phyloP scores from a whole-genome alignment of 371 early-diverging fungal genomes.

The Apophysomyces sp. region DNA sequence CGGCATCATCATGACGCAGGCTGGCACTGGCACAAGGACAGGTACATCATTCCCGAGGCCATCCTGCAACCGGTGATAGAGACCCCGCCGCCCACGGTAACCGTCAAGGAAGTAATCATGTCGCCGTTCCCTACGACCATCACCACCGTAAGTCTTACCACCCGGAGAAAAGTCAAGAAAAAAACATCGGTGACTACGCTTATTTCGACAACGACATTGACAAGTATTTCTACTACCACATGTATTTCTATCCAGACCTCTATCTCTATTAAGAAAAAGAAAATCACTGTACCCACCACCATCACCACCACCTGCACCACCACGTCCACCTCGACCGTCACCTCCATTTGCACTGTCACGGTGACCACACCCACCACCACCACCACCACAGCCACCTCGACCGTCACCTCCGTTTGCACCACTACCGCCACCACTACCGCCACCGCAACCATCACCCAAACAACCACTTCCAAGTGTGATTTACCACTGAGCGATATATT shows the following conservation, averaged over 20 bases:
- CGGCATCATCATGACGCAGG: neutral
- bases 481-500: neutral
- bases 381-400: neutral
- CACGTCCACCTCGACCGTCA: neutral
- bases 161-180: neutral
- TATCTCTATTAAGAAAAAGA: neutral
- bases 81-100: conserved; percentile 1
- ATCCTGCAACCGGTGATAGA: conserved; percentile 1
- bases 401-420: neutral
- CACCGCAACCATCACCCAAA: neutral
- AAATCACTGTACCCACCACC: neutral
- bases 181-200: conserved; percentile 1
- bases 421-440: neutral
- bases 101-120: neutral
- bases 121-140: neutral
- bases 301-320: neutral
- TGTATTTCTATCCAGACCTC: conserved; percentile 1
- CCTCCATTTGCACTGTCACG: neutral
- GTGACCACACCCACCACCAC: neutral
- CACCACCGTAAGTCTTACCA: neutral
- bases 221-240: neutral
- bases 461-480: neutral
- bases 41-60: neutral
- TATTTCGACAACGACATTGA: neutral
- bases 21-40: neutral